These are phyloP conservation scores for Ettlia oleoabundans DNA, from an alignment of 139 green algal species.

Conservation along the genomic window DNA sequence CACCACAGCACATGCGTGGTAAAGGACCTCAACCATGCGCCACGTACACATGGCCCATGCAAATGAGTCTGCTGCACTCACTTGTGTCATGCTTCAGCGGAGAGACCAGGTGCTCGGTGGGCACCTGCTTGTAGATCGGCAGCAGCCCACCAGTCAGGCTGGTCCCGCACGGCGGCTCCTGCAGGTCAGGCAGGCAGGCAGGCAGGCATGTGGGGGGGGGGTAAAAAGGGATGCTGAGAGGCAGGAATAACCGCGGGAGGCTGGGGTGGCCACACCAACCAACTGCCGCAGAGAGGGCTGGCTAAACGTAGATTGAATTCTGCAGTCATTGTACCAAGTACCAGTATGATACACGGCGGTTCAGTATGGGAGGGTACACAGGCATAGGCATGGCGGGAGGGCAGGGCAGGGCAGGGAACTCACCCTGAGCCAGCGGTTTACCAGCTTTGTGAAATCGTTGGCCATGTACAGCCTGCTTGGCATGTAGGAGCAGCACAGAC, in stretches of 20 bases:
- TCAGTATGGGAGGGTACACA: neutral
- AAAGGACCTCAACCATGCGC: too few relatives aligned
- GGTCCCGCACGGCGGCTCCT: conserved; percentile 3
- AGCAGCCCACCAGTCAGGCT: conserved; percentile 49
- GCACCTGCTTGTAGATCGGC: conserved; percentile 47
- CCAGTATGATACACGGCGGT: too few relatives aligned
- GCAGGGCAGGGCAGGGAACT: neutral
- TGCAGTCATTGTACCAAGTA: too few relatives aligned
- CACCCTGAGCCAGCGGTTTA: conserved; percentile 32
- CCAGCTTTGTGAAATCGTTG: conserved; percentile 30
- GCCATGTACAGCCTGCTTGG: conserved; percentile 40
- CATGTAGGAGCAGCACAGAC: too few relatives aligned
- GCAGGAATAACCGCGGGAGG: too few relatives aligned
- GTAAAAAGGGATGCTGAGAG: too few relatives aligned
- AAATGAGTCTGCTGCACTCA: neutral
- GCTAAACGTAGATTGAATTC: too few relatives aligned
- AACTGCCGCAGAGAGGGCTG: too few relatives aligned
- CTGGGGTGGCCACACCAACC: too few relatives aligned
- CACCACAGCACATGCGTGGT: too few relatives aligned
- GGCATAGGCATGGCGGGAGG: too few relatives aligned
- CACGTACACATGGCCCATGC: too few relatives aligned
- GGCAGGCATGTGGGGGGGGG: neutral
- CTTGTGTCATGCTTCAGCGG: conserved; percentile 8
- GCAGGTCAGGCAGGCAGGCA: neutral
- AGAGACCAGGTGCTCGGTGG: conserved; percentile 55